Evolutionary conservation across 169 alveolate species (phyloP).

Genomic region (Cyclospora cayetanensis): DNA sequence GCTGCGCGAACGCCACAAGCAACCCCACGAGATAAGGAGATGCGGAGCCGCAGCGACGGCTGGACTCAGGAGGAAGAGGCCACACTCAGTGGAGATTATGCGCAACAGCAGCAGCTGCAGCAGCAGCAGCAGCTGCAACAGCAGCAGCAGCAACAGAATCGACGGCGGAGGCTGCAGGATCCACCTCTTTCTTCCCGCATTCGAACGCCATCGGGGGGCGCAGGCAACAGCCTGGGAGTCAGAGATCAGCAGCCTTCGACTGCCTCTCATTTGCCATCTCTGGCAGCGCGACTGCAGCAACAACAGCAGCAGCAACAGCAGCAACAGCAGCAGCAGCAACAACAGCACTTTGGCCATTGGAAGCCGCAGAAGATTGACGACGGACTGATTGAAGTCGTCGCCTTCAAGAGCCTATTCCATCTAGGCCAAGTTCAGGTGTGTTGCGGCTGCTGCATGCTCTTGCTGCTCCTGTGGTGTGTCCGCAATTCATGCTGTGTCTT

Average conservation of each 20-base stretch:
- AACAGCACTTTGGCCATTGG: constrained; percentile 37
- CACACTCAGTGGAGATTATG: too few species aligned
- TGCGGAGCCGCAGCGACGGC: too few species aligned
- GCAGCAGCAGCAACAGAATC: neutral
- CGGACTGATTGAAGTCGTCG: constrained; percentile 82
- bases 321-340: neutral
- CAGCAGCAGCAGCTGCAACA: constrained; percentile 11
- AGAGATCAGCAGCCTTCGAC: neutral
- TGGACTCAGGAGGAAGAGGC: too few species aligned
- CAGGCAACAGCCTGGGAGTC: neutral
- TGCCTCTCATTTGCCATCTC: neutral
- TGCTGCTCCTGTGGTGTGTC: neutral
- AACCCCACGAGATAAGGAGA: too few species aligned
- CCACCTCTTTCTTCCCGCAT: neutral
- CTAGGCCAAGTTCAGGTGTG: constrained; percentile 80
- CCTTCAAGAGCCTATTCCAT: constrained; percentile 80
- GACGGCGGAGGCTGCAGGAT: neutral
- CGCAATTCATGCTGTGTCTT: neutral
- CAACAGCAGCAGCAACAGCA: neutral
- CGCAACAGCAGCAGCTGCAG: neutral
- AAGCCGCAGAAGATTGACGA: constrained; percentile 79
- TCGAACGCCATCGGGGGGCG: neutral
- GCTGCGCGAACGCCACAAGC: too few species aligned
- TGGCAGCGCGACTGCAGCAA: neutral
- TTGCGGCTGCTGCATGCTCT: neutral